phyloP scores from a whole-genome alignment of 2,329 filamentous ascomycete species.

The Fusarium annulatum region DNA sequence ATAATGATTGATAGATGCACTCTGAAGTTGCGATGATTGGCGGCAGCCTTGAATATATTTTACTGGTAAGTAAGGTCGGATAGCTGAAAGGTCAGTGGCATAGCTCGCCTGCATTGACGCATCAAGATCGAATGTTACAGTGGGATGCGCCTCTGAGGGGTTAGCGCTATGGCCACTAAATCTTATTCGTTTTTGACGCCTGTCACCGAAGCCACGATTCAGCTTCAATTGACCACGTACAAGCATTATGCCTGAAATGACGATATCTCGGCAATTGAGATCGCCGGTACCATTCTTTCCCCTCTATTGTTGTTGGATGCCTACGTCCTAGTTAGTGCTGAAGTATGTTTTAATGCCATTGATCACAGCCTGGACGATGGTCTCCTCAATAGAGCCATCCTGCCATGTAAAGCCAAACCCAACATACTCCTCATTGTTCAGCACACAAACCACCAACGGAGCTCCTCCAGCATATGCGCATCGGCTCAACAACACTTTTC shows the following conservation, averaged over 20 bases:
- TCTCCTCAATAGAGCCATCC: not conserved
- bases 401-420: constrained; percentile 11
- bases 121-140: not conserved
- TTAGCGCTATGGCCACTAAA: not conserved
- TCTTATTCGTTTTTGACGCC: not conserved
- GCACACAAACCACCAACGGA: not conserved
- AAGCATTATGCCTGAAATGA: not conserved
- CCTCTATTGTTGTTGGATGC: not conserved
- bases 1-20: fast-evolving
- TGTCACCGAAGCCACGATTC: not conserved
- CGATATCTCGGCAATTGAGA: not conserved
- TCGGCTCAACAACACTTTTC: not conserved
- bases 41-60: not conserved
- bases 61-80: not conserved
- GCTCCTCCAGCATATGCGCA: constrained; percentile 3
- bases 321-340: fast-evolving
- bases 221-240: not conserved
- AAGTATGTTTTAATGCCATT: not conserved
- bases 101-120: no score
- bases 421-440: not conserved
- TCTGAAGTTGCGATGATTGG: not conserved
- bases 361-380: not conserved
- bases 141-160: not conserved
- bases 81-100: not conserved
- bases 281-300: not conserved